Base-by-base conservation (phyloP, 2,329 filamentous ascomycete species). In the Colletotrichum agaves region DNA sequence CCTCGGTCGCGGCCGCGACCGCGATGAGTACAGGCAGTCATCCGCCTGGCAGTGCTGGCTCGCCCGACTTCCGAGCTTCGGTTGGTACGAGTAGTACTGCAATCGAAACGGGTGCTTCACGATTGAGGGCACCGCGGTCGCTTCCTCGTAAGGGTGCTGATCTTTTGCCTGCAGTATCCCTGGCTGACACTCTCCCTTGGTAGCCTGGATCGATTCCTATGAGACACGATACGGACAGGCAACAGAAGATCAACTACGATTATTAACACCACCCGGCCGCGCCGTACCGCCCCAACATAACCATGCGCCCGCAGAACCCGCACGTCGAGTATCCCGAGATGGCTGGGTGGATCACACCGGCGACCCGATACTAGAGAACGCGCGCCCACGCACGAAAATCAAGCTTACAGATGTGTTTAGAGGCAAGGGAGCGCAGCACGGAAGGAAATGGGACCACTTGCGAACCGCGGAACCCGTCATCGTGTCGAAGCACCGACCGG, bases 381-480 rank as follows among this genome's bases (percentile, higher is more conserved):
- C 75, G 2, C 76, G 75, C 2, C 76, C 77, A 58, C 75, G 75
- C 37, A 71, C 74, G 5, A 76, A 75, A 43, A 74, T 74, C 21
- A 80, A 76, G 66, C 75, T 87, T 19, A 82, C 83, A 58, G 79
- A 80, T 59, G 76, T 87, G 21, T 80, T 87, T 58, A 78, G 77
- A 72, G 61, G 77, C 75, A 70, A 82, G 75, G 85, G 71, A 81
- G 85, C 49, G 82, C 82, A 76, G 75, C 83, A 75, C 52, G 86
- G 86, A 3, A 82, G 85, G 67, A 84, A 84, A 77, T 89, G 87
- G 86, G 87, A 89, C 72, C 86, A 89, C 72, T 75, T 89, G 58
- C 84, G 87, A 59, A 84, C 85, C 3, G 81, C 84, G 37, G 87
- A 89, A 67, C 87, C 87, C 4, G 86, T 89, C 70, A 88, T 89